These are phyloP conservation scores for Sphaerulina populicola DNA, from an alignment of 2,329 filamentous ascomycete species.

Conservation along the genomic window DNA sequence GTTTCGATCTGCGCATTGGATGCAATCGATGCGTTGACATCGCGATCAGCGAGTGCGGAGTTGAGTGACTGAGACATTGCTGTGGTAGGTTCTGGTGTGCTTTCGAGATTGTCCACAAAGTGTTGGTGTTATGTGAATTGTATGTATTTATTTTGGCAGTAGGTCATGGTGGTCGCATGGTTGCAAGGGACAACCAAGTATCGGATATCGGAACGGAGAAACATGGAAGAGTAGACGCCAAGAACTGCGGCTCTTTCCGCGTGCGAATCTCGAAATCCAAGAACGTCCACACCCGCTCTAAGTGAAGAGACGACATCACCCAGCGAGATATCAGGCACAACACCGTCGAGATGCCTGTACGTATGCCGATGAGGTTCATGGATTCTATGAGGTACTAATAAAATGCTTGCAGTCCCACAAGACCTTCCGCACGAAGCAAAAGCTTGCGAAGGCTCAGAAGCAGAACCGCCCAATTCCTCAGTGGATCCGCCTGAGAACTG, in stretches of 20 bases:
- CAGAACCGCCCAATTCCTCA: constrained; percentile 99
- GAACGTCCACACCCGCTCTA: constrained; percentile 28
- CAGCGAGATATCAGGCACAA: constrained; percentile 15
- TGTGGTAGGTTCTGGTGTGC: neutral
- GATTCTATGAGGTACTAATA: constrained; percentile 10
- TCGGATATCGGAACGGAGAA: neutral
- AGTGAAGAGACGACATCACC: constrained; percentile 8
- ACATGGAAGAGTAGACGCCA: neutral
- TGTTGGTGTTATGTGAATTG: neutral
- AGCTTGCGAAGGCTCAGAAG: constrained; percentile 99
- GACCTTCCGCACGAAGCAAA: constrained; percentile 99
- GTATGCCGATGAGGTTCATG: constrained; percentile 10
- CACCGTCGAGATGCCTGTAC: constrained; percentile 32
- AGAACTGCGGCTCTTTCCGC: neutral
- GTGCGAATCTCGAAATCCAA: too few species aligned
- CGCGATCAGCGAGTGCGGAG: constrained; percentile 23
- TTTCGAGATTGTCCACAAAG: constrained; percentile 8
- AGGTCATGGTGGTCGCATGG: neutral
- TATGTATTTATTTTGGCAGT: neutral
- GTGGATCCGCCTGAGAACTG: constrained; percentile 97
- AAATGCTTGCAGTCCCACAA: constrained; percentile 73
- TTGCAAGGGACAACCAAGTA: neutral
- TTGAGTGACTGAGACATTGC: constrained; percentile 17
- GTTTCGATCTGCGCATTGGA: constrained; percentile 8
- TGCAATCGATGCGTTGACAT: constrained; percentile 22